Conservation (phyloP, 139 green algal genomes). For the Chloropicon primus region DNA sequence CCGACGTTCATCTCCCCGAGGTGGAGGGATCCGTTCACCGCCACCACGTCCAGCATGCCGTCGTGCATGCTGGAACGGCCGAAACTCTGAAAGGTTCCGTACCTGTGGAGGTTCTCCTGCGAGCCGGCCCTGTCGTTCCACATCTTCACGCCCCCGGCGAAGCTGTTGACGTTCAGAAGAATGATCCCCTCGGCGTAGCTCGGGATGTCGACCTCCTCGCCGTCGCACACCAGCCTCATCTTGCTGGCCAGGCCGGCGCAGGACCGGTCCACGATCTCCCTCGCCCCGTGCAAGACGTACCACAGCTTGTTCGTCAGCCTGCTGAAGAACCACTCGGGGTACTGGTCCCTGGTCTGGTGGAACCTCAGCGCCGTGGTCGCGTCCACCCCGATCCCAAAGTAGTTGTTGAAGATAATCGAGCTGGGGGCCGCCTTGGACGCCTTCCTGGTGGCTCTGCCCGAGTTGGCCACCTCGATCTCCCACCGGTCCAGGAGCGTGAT, state of each 20-base stretch:
- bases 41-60: slow-evolving; percentile 7
- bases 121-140: background rate
- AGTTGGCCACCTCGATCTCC: background rate
- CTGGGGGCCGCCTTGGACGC: slow-evolving; percentile 8
- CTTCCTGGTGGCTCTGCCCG: background rate
- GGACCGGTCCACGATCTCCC: slow-evolving; percentile 48
- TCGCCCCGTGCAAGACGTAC: slow-evolving; percentile 23
- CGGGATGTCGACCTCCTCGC: slow-evolving; percentile 6
- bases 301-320: slow-evolving; percentile 59
- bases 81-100: background rate
- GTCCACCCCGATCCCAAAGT: slow-evolving; percentile 64
- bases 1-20: slow-evolving; percentile 6
- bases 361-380: slow-evolving; percentile 63
- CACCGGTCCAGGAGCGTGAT: background rate
- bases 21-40: slow-evolving; percentile 5
- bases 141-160: slow-evolving; percentile 9
- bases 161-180: slow-evolving; percentile 14
- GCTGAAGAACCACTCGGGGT: slow-evolving; percentile 25
- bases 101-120: background rate
- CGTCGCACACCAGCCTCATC: slow-evolving; percentile 25
- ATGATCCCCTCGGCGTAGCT: slow-evolving; percentile 11
- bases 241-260: slow-evolving; percentile 35
- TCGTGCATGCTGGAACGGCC: background rate
- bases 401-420: slow-evolving; percentile 61
- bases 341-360: slow-evolving; percentile 53